Percentiles rank a stretch among this genome's conserved stretches.
phyloP scores from a whole-genome alignment of 495 filamentous ascomycete genomes.

The Neurospora intermedia region DNA sequence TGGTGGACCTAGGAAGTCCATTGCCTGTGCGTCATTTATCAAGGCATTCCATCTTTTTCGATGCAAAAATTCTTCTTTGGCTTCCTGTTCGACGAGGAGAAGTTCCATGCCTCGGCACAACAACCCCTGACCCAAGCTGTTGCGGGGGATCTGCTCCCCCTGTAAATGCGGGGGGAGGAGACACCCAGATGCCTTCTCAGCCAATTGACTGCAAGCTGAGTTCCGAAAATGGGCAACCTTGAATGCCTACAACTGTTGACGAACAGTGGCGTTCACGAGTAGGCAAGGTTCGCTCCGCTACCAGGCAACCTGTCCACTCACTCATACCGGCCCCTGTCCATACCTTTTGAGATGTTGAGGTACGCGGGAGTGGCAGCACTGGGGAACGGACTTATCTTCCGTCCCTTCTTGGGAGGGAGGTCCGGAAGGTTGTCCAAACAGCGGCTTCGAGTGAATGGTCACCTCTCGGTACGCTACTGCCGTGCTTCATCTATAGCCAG shows the following conservation, averaged over 20 bases:
- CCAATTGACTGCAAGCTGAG: slow-evolving; percentile 4
- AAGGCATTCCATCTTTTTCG: neutral
- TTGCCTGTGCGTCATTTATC: neutral
- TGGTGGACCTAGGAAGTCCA: neutral
- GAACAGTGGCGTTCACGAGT: neutral
- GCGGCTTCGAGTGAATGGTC: neutral
- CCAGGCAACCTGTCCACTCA: neutral
- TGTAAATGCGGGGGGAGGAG: slow-evolving; percentile 12
- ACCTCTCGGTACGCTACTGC: neutral
- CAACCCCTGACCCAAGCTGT: neutral
- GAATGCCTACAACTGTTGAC: neutral
- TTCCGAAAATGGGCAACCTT: neutral
- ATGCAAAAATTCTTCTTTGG: neutral
- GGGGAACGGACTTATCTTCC: neutral
- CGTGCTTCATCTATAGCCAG: neutral
- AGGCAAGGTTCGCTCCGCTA: neutral
- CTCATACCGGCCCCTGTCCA: neutral
- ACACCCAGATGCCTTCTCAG: neutral
- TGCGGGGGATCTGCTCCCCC: slow-evolving; percentile 10
- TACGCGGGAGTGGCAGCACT: neutral
- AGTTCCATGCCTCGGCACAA: slow-evolving; percentile 9
- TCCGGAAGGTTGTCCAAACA: neutral
- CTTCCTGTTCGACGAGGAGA: neutral
- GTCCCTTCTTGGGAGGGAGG: neutral
- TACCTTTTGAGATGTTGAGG: neutral